Conservation (phyloP, 2,329 filamentous ascomycete species). For the Alternaria gansuensis region DNA sequence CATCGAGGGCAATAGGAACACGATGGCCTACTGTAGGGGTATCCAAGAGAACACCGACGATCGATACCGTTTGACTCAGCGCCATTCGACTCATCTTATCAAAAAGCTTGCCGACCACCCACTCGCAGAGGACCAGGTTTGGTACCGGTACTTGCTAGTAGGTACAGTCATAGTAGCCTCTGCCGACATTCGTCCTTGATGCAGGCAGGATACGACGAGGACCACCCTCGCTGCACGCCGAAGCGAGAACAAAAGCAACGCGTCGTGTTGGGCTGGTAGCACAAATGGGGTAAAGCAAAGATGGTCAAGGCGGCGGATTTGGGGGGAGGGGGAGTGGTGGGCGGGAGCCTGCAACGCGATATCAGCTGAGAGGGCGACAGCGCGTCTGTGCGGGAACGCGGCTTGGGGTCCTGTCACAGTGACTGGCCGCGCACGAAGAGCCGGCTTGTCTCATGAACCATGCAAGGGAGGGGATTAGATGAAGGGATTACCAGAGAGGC, state of each 20-base stretch:
- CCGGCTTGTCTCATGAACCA: conserved; percentile 11
- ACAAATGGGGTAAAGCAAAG: not conserved
- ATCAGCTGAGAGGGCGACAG: conserved; percentile 46
- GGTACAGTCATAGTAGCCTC: conserved; percentile 5
- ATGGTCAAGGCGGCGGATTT: conserved; percentile 9
- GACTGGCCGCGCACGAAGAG: conserved; percentile 11
- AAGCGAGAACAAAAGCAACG: not conserved
- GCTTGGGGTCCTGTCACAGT: conserved; percentile 6
- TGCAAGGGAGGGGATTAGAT: conserved; percentile 7
- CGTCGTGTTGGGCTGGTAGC: not conserved
- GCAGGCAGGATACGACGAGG: conserved; percentile 1
- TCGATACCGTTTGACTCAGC: not conserved
- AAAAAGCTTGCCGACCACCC: not conserved
- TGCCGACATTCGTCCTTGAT: not conserved
- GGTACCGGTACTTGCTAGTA: not conserved
- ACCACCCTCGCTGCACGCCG: not conserved
- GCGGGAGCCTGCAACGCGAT: conserved; percentile 34
- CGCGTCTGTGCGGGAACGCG: conserved; percentile 34
- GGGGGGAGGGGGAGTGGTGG: conserved; percentile 1
- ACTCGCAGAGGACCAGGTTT: not conserved
- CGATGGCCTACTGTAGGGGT: not conserved
- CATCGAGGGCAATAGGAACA: not conserved
- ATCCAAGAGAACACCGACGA: not conserved
- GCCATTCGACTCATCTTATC: not conserved
- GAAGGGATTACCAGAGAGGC: not conserved